Conservation (phyloP, 2,329 filamentous ascomycete genomes). For the Cytospora chrysosperma region DNA sequence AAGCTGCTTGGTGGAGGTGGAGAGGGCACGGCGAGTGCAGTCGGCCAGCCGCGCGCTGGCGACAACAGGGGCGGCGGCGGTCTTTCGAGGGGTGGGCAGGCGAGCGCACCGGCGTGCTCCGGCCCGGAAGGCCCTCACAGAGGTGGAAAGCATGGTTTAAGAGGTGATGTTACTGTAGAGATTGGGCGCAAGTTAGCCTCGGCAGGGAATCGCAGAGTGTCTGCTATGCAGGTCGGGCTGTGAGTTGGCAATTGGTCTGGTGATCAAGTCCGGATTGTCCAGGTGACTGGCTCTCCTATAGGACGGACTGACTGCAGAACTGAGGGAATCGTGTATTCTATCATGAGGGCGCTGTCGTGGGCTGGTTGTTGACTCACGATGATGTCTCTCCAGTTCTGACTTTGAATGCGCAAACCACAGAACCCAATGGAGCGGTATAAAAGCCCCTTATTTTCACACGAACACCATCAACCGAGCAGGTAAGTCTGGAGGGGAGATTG, state of each 20-base stretch:
- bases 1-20: constrained; percentile 34
- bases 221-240: not conserved
- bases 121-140: constrained; percentile 41
- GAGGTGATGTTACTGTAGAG: not conserved
- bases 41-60: constrained; percentile 26
- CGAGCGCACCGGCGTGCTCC: constrained; percentile 43
- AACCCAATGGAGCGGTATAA: constrained; percentile 8
- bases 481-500: constrained; percentile 21
- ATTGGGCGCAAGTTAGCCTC: not conserved
- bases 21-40: constrained; percentile 33
- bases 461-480: constrained; percentile 8
- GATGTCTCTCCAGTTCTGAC: constrained; percentile 21
- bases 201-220: not conserved
- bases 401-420: constrained; percentile 19
- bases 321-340: not conserved
- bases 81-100: constrained; percentile 23
- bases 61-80: constrained; percentile 8
- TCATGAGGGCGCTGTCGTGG: not conserved
- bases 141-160: constrained; percentile 42
- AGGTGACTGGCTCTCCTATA: not conserved
- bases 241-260: not conserved
- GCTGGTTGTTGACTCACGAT: constrained; percentile 23
- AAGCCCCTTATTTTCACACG: constrained; percentile 4
- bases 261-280: not conserved
- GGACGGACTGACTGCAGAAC: not conserved